These are phyloP conservation scores for Cucumis hystrix DNA, from an alignment of 306 rosid species.

Conservation along the genomic window DNA sequence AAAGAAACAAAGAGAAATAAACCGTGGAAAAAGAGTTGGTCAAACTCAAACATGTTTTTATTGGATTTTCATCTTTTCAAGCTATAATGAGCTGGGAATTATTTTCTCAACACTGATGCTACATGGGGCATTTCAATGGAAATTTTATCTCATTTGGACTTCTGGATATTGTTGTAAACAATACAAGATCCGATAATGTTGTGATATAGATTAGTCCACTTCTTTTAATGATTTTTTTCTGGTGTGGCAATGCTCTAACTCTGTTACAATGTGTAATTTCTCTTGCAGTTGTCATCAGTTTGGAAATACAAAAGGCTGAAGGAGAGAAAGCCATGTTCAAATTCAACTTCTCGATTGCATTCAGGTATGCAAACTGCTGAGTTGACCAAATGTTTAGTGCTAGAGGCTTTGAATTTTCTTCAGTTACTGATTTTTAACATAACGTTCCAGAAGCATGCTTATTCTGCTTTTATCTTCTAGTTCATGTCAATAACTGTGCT, in stretches of 20 bases:
- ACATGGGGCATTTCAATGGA: not conserved
- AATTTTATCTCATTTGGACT: not conserved
- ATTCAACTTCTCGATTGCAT: constrained; percentile 43
- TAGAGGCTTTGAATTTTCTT: not conserved
- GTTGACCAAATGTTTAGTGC: not conserved
- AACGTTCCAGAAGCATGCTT: not conserved
- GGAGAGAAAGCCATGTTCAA: constrained; percentile 73
- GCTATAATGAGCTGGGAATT: not conserved
- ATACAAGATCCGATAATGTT: not conserved
- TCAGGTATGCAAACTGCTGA: constrained; percentile 29
- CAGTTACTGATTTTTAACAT: not conserved
- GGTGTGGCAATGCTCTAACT: not conserved
- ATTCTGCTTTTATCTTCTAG: not conserved
- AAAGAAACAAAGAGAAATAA: not conserved
- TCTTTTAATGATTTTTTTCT: not conserved
- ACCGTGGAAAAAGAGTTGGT: not conserved
- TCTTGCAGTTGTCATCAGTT: constrained; percentile 60
- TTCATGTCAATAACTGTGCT: not conserved
- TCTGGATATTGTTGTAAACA: not conserved
- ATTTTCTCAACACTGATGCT: not conserved
- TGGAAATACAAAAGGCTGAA: constrained; percentile 84
- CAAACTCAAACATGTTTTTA: not conserved
- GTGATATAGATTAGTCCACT: not conserved
- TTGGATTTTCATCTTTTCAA: not conserved
- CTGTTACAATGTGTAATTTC: not conserved